Base-by-base conservation (phyloP, 2,329 filamentous ascomycete species). In the Colletotrichum sp. region DNA sequence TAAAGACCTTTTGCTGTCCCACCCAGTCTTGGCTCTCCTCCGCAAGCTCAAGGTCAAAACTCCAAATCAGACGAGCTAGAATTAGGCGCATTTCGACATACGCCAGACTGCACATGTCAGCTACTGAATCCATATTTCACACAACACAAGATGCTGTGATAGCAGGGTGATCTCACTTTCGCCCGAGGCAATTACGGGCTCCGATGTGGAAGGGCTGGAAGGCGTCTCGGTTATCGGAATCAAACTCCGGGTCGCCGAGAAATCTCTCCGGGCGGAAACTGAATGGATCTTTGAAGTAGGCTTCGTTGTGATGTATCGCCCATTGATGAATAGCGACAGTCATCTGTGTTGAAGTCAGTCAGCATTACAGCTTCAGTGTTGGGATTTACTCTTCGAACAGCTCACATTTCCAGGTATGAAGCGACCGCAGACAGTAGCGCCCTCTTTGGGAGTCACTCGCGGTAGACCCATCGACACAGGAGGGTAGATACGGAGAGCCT, bases 51-150 rank as follows among this genome's bases (percentile, higher is more conserved):
- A 89, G 69, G 74, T 90, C 88, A 78, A 89, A 90, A 64, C 86
- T 87, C 79, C 83, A 90, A 2, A 90, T 75, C 5, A 90, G 75
- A 2, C 84, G 85, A 1, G 86, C 85, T 6, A 90, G 78, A 55
- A 89, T 86, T 2, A 89, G 79, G 7, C 88, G 83, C 85, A 90
- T 88, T 78, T 90, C 88, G 22, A 86, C 83, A 64, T 88, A 88
- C 5, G 88, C 88, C 58, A 90, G 80, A 74, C 87, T 89, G 16
- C 7, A 4, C 9, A 6, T 9, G 55, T 70, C 27, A 70, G 55
- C 66, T 22, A n/a, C 6, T 13, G 27, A 22, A 34, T 7, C 10
- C 8, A 43, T 2, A 0, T 52, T 5, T 67, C 13, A 12, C 16
- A 39, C 3, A 68, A 15, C 22, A 22, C 30, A 4, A 22, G 8